These are phyloP conservation scores for Diaporthe sp. DNA, from an alignment of 2,329 filamentous ascomycete genomes.

Conservation along the genomic window DNA sequence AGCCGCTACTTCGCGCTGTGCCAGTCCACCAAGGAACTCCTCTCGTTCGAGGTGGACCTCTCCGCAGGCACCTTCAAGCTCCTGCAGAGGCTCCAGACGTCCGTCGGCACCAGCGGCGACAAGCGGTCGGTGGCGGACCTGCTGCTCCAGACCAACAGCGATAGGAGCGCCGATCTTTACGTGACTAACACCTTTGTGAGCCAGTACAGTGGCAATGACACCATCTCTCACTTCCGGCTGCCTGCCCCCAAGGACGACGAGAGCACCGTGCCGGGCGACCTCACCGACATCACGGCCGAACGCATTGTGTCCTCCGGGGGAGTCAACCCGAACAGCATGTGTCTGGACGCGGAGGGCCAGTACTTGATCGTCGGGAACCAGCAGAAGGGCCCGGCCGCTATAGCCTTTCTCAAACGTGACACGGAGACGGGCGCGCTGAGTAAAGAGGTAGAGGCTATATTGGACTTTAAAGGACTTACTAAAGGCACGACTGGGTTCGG, in stretches of 20 bases:
- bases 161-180: slow-evolving; percentile 55
- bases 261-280: slow-evolving; percentile 46
- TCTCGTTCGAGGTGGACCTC: slow-evolving; percentile 55
- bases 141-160: slow-evolving; percentile 47
- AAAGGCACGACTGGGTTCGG: slow-evolving; percentile 44
- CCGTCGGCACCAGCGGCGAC: slow-evolving; percentile 52
- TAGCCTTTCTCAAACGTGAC: slow-evolving; percentile 53
- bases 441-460: slow-evolving; percentile 44
- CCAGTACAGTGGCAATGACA: slow-evolving; percentile 53
- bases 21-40: slow-evolving; percentile 59
- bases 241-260: slow-evolving; percentile 38
- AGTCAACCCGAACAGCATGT: slow-evolving; percentile 60
- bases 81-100: slow-evolving; percentile 54
- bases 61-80: slow-evolving; percentile 50
- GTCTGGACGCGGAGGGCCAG: slow-evolving; percentile 49
- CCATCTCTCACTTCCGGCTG: slow-evolving; percentile 59
- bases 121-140: slow-evolving; percentile 55
- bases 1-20: slow-evolving; percentile 62
- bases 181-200: slow-evolving; percentile 63
- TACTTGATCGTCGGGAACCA: slow-evolving; percentile 60
- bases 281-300: slow-evolving; percentile 46
- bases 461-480: slow-evolving; percentile 32
- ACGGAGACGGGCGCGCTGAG: slow-evolving; percentile 46
- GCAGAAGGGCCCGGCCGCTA: slow-evolving; percentile 51
- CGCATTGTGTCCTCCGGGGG: slow-evolving; percentile 51